Evolutionary conservation across 2,329 filamentous ascomycete genomes (phyloP).

Genomic region (Diaporthe batatas): DNA sequence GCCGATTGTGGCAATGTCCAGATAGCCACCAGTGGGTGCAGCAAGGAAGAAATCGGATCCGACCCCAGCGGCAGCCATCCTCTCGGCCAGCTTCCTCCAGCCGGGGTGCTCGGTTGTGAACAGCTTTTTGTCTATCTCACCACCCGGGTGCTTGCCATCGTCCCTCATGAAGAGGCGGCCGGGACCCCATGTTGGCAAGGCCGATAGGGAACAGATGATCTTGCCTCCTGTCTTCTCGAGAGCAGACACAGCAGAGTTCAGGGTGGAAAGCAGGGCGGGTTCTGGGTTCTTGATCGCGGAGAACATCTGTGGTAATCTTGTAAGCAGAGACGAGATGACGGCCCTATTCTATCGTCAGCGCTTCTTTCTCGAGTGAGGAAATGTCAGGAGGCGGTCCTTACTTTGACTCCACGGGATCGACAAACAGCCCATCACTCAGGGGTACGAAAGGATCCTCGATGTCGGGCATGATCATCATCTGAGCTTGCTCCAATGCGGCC

Average conservation of each 20-base stretch:
- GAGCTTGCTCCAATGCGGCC: constrained; percentile 84
- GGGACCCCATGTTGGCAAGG: constrained; percentile 93
- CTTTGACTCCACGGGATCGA: constrained; percentile 92
- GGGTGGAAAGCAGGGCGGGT: constrained; percentile 84
- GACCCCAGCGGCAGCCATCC: constrained; percentile 88
- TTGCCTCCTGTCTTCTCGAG: constrained; percentile 91
- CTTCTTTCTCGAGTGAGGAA: not conserved
- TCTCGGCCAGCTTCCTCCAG: constrained; percentile 88
- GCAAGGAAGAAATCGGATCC: constrained; percentile 96
- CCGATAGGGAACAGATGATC: constrained; percentile 86
- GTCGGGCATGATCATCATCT: constrained; percentile 99
- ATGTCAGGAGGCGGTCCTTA: constrained; percentile 51
- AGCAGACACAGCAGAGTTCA: constrained; percentile 87
- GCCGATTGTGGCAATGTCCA: constrained; percentile 92
- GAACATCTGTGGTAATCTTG: constrained; percentile 87
- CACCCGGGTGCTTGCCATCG: constrained; percentile 86
- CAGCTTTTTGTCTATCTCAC: constrained; percentile 92
- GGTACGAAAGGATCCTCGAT: constrained; percentile 97
- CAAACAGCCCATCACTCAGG: constrained; percentile 90
- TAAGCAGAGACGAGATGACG: constrained; percentile 89
- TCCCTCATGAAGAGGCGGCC: constrained; percentile 88
- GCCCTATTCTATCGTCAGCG: constrained; percentile 59
- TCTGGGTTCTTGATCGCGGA: constrained; percentile 90
- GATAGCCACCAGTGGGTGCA: constrained; percentile 88
- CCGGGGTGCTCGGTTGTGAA: constrained; percentile 90